phyloP scores from a whole-genome alignment of 2,329 filamentous ascomycete species.

The Pseudogymnoascus verrucosus region DNA sequence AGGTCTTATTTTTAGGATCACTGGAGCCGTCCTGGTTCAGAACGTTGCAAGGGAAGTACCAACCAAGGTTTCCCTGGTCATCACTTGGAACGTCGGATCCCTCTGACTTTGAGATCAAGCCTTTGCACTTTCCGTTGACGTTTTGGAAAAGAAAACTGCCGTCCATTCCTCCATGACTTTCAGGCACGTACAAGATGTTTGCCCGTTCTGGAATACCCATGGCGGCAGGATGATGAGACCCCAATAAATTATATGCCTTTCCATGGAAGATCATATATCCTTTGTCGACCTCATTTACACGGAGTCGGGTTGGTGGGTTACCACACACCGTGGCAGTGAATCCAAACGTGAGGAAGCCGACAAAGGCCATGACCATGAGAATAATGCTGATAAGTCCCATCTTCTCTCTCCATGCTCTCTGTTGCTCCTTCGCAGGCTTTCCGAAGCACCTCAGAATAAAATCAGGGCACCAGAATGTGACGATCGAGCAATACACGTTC shows the following conservation, averaged over 20 bases:
- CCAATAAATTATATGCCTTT: slow-evolving; percentile 72
- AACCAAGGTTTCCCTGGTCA: slow-evolving; percentile 65
- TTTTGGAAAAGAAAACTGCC: slow-evolving; percentile 98
- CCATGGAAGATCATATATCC: slow-evolving; percentile 98
- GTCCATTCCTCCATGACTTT: slow-evolving; percentile 79
- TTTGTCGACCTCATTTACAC: slow-evolving; percentile 68
- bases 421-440: slow-evolving; percentile 75
- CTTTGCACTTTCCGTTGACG: slow-evolving; percentile 95
- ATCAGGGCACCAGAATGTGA: slow-evolving; percentile 93
- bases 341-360: slow-evolving; percentile 93
- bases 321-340: slow-evolving; percentile 88
- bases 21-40: slow-evolving; percentile 92
- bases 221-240: slow-evolving; percentile 71
- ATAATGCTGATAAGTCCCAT: slow-evolving; percentile 96
- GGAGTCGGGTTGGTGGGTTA: slow-evolving; percentile 60
- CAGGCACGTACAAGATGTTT: slow-evolving; percentile 81
- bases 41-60: slow-evolving; percentile 91
- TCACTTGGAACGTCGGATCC: slow-evolving; percentile 76
- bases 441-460: slow-evolving; percentile 79
- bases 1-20: slow-evolving; percentile 59
- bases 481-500: slow-evolving; percentile 88
- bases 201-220: slow-evolving; percentile 63
- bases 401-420: slow-evolving; percentile 94
- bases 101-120: slow-evolving; percentile 64
- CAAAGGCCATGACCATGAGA: slow-evolving; percentile 73